phyloP scores from a whole-genome alignment of 1,139 yeast genomes.

The Saccharomyces pastorianus region DNA sequence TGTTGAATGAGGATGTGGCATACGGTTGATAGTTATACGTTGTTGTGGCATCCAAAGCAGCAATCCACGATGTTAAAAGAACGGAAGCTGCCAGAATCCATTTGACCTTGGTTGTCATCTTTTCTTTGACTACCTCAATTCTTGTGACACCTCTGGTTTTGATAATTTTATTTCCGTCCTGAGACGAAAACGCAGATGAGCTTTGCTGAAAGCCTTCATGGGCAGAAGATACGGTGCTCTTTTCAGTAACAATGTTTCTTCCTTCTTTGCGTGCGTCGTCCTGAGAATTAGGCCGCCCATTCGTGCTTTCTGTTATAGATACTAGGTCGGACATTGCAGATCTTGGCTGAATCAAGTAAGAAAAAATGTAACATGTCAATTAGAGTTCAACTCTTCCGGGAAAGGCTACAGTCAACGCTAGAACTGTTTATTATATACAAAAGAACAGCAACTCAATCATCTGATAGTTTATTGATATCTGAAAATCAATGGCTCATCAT shows the following conservation, averaged over 20 bases:
- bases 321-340: neutral
- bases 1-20: constrained; percentile 33
- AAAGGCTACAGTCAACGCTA: too few species aligned
- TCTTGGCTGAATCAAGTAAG: too few species aligned
- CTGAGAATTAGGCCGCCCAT: neutral
- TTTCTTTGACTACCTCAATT: constrained; percentile 27
- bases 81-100: constrained; percentile 9
- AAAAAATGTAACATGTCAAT: too few species aligned
- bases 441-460: too few species aligned
- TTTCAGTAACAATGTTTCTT: neutral
- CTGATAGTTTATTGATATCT: too few species aligned
- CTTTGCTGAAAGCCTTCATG: neutral
- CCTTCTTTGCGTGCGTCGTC: neutral
- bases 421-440: too few species aligned
- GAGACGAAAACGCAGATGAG: neutral
- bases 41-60: neutral
- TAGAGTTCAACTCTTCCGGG: too few species aligned
- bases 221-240: neutral
- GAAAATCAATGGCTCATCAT: too few species aligned
- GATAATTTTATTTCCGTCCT: constrained; percentile 4
- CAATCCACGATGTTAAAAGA: neutral
- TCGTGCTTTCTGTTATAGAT: neutral
- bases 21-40: constrained; percentile 12
- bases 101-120: constrained; percentile 19
- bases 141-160: constrained; percentile 32